phyloP scores from a whole-genome alignment of 129 eudicot genomes.

The Arctium lappa region DNA sequence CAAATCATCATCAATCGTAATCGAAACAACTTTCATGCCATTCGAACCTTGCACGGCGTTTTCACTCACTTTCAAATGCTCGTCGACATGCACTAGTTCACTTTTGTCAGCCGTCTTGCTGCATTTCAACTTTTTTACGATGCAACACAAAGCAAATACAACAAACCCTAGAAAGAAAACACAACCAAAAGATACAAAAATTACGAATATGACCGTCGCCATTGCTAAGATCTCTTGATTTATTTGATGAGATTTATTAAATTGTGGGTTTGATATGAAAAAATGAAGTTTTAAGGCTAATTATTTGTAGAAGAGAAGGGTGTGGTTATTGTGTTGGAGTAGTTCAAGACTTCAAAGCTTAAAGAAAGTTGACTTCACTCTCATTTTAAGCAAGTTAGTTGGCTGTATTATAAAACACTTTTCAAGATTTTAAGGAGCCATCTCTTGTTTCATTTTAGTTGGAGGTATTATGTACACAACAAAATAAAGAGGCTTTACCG shows the following conservation, averaged over 20 bases:
- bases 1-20: slow-evolving; percentile 68
- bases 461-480: too few relatives aligned
- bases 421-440: slow-evolving; percentile 14
- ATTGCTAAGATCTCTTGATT: slow-evolving; percentile 16
- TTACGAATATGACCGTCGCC: slow-evolving; percentile 41
- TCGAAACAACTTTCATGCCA: slow-evolving; percentile 48
- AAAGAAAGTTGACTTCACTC: slow-evolving; percentile 54
- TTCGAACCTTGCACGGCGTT: slow-evolving; percentile 52
- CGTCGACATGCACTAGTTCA: slow-evolving; percentile 31
- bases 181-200: slow-evolving; percentile 55
- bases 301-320: too few relatives aligned
- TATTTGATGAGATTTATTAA: too few relatives aligned
- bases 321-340: too few relatives aligned
- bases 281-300: too few relatives aligned
- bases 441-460: background rate
- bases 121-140: slow-evolving; percentile 49
- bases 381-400: slow-evolving; percentile 45
- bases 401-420: slow-evolving; percentile 54
- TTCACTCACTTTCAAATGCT: slow-evolving; percentile 52
- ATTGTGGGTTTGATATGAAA: too few relatives aligned
- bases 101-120: too few relatives aligned
- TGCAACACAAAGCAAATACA: slow-evolving; percentile 47
- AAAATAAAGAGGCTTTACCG: too few relatives aligned
- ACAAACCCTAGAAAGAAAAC: slow-evolving; percentile 47
- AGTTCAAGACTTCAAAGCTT: too few relatives aligned